These are phyloP conservation scores for Salicornia ramosissima DNA, from an alignment of 148 eudicot species.

Conservation along the genomic window DNA sequence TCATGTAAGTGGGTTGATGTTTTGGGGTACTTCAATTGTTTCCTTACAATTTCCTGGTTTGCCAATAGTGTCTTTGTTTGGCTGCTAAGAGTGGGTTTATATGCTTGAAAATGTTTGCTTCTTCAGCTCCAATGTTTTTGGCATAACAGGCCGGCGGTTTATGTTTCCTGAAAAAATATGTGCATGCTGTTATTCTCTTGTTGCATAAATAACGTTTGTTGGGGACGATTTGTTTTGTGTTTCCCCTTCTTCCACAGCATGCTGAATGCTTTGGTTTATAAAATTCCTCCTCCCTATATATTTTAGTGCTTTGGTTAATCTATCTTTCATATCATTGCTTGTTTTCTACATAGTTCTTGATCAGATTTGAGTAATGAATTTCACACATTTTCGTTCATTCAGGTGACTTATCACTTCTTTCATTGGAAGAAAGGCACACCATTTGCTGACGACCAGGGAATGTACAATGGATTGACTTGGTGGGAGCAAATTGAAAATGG, in stretches of 20 bases:
- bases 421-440: slow-evolving; percentile 88
- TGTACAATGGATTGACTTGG: slow-evolving; percentile 80
- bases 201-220: neutral
- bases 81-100: neutral
- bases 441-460: slow-evolving; percentile 82
- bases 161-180: neutral
- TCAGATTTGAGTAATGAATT: neutral
- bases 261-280: neutral
- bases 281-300: neutral
- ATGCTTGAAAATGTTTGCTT: neutral
- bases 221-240: neutral
- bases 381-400: slow-evolving; percentile 8
- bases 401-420: slow-evolving; percentile 68
- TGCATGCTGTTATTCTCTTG: neutral
- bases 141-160: neutral
- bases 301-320: neutral
- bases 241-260: neutral
- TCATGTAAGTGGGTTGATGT: neutral
- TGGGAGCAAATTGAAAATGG: slow-evolving; percentile 83
- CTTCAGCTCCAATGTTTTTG: neutral
- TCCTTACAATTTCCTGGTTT: too few relatives aligned
- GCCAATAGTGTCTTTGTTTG: neutral
- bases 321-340: neutral
- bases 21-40: neutral
- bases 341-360: neutral